Base-by-base conservation (phyloP, 306 rosid genomes). In the Castanospermum australe region DNA sequence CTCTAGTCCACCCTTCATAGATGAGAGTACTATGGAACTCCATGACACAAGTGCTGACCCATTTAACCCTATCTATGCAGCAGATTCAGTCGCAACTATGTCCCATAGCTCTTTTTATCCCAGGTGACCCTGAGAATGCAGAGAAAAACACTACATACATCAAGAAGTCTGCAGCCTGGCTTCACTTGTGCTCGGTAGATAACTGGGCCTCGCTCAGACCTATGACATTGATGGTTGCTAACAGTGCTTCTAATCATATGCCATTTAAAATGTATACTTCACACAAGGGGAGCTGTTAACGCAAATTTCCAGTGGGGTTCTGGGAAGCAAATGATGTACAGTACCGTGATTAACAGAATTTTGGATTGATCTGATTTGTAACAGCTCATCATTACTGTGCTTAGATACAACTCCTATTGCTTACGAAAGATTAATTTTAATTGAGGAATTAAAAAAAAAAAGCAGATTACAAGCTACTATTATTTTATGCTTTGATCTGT, bases 11-110 rank as follows among this genome's bases (percentile, higher is more conserved):
- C 98, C 99, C 1, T 95, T 95, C 87, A 67, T 90, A 33, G 97
- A 95, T 73, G 97, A 95, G 84, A 87, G 36, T 78, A 91, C 94
- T 4, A 91, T 95, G 99, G 97, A 90, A 80, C 86, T 95, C 57
- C 82, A 85, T 63, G 93, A 87, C 81, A 79, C 81, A 4, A 72
- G 71, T 21, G 93, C 84, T 8, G 77, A 87, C 75, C 89, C 89
- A 21, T 73, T 82, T 33, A 73, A 79, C 77, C 82, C 76, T 24
- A 81, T 80, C 55, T 80, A 69, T 47, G 78, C 86, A 17, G 79
- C 86, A 57, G 81, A 81, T 79, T 92, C 97, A 4, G 61, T 91
- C 0, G 98, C 98, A 39, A 88, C 88, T 25, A 50, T 94, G 71
- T 79, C 97, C 17, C 61, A 89, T 47, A 92, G 91, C 77, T 85